Evolutionary conservation across 2,329 filamentous ascomycete genomes (phyloP), one percentile per base, ranked within the genome.

Genomic region (Alternaria panax): DNA sequence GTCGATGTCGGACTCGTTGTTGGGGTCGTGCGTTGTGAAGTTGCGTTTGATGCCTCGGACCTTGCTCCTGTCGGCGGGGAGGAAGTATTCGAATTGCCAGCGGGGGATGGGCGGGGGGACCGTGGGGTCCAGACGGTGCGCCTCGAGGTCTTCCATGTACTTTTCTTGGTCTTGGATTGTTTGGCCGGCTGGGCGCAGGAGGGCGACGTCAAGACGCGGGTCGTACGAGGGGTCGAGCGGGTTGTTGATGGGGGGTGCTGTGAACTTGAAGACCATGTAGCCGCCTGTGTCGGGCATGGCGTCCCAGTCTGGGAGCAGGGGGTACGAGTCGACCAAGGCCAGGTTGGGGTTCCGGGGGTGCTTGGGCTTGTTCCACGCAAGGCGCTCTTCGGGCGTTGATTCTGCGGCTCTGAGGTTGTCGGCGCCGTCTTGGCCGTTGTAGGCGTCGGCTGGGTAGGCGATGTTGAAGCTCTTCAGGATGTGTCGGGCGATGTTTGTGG

Each of bases 391-490:
- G 27, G 84, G 80, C 1, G 83, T 83, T 22, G 83, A 75, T 22
- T 83, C 79, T 43, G 86, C 83, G 34, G 85, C 85, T 45, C 84
- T 82, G 30, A 88, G 78, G 22, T 80, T 82, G 36, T 80, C 81
- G 2, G 78, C 75, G 20, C 81, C 83, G 87, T 92, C 85, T 84
- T 89, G 80, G 79, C 87, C 82, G 83, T 87, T 82, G 89, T 91
- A 81, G 80, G 88, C 75, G 83, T 89, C 59, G 64, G 87, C 82
- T 12, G 87, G 87, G 36, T 89, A 87, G 12, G 87, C 87, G 55
- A 89, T 80, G 71, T 89, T 86, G 73, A 89, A 90, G 56, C 86
- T 86, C 70, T 89, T 89, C 59, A 85, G 77, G 50, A 88, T 84
- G 63, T 86, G 83, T 63, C 86, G 83, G 66, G 87, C 82, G 68